A percentile compares a stretch with the other conserved stretches of the same genome.
These are phyloP conservation scores for Brassica juncea DNA, from an alignment of 345 rosid species.

Conservation along the genomic window DNA sequence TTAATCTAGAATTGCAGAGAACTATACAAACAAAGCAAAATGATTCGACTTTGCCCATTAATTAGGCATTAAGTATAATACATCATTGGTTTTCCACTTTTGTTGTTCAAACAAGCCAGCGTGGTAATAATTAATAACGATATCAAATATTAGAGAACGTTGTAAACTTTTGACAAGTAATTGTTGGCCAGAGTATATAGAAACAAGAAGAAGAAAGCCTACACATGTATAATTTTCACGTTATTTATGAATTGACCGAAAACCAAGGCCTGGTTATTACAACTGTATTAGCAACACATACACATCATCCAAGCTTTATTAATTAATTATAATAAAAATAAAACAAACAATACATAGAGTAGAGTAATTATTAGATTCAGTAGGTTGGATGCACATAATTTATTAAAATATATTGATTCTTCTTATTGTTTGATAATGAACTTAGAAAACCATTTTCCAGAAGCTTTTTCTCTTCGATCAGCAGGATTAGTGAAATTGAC, in stretches of 20 bases:
- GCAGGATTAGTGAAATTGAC: constrained; percentile 37
- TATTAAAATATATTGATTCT: background rate
- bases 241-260: background rate
- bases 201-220: background rate
- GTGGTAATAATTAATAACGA: too few relatives aligned
- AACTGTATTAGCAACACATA: background rate
- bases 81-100: too few relatives aligned
- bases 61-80: too few relatives aligned
- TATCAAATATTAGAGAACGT: too few relatives aligned
- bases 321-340: background rate
- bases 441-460: constrained; percentile 41
- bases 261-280: background rate
- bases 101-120: too few relatives aligned
- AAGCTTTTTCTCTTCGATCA: constrained; percentile 29
- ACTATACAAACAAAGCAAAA: too few relatives aligned
- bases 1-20: too few relatives aligned
- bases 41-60: too few relatives aligned
- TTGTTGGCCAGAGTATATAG: background rate
- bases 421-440: constrained; percentile 30
- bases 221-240: background rate
- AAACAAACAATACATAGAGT: background rate
- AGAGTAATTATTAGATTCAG: background rate
- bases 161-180: too few relatives aligned
- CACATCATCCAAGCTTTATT: background rate
- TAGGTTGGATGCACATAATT: background rate